phyloP scores from a whole-genome alignment of 768 basidiomycete species.

The Galerina sulciceps region DNA sequence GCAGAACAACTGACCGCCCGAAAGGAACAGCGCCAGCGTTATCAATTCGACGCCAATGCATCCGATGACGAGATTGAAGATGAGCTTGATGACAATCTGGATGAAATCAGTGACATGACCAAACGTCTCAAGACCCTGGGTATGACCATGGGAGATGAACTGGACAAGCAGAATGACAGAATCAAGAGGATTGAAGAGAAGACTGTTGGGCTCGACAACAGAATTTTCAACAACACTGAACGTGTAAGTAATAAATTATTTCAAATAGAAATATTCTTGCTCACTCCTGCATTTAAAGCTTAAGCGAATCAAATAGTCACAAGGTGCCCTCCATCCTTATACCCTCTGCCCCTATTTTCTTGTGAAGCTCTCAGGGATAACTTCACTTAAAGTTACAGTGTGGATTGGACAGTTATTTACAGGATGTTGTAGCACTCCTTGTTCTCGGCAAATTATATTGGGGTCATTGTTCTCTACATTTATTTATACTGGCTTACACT shows the following conservation, averaged over 20 bases:
- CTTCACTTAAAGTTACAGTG: no score
- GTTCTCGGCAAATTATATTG: no score
- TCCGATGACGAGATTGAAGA: conserved; percentile 96
- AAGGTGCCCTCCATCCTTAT: no score
- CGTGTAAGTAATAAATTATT: conserved; percentile 51
- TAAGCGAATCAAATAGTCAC: conserved; percentile 58
- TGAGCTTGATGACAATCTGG: conserved; percentile 89
- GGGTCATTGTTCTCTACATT: no score
- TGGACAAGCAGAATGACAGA: conserved; percentile 83
- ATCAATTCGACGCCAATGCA: conserved; percentile 88
- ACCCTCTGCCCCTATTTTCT: no score
- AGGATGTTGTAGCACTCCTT: no score
- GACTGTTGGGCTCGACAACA: conserved; percentile 74
- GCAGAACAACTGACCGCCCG: conserved; percentile 54
- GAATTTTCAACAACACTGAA: conserved; percentile 82
- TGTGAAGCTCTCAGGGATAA: no score
- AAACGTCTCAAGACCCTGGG: conserved; percentile 81
- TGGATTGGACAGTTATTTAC: no score
- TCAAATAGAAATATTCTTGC: conserved; percentile 2
- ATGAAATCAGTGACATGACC: conserved; percentile 80
- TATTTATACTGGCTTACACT: no score
- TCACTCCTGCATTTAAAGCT: conserved; percentile 42
- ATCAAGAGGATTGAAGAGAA: conserved; percentile 81
- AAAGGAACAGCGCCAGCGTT: conserved; percentile 79
- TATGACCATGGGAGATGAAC: conserved; percentile 83